Evolutionary conservation across 495 filamentous ascomycete genomes (phyloP).

Genomic region (Hamigera avellanea): DNA sequence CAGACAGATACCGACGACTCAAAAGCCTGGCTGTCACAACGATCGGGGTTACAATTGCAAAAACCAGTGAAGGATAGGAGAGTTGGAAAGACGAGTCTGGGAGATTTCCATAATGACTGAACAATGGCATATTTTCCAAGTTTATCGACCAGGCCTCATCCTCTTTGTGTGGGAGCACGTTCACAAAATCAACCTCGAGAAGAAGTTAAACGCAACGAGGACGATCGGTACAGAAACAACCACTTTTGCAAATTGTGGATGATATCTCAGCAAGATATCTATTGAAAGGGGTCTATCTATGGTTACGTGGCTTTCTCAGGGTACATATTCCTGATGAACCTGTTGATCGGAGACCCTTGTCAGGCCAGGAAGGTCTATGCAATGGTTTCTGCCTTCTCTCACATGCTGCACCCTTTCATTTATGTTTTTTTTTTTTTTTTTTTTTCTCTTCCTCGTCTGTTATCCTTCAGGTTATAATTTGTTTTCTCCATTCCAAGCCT

Average conservation of each 20-base stretch:
- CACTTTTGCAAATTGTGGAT: background rate
- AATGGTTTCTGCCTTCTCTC: no score
- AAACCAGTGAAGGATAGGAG: slow-evolving; percentile 4
- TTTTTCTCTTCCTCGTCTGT: no score
- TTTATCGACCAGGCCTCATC: background rate
- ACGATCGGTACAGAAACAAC: no score
- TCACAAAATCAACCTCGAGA: no score
- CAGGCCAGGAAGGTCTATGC: no score
- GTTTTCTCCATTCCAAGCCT: no score
- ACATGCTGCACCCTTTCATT: no score
- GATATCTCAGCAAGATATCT: background rate
- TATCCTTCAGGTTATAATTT: no score
- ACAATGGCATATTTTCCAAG: slow-evolving; percentile 2
- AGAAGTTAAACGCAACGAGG: no score
- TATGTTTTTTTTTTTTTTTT: no score
- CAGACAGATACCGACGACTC: slow-evolving; percentile 3
- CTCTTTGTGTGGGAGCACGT: background rate
- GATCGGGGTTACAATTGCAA: slow-evolving; percentile 6
- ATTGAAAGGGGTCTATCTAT: background rate
- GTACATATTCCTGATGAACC: background rate
- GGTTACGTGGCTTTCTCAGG: background rate
- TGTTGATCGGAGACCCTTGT: no score
- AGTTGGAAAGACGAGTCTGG: slow-evolving; percentile 3
- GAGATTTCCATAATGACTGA: slow-evolving; percentile 8
- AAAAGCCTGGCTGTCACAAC: slow-evolving; percentile 3